Conservation (phyloP, 345 rosid species). For the Populus alba region DNA sequence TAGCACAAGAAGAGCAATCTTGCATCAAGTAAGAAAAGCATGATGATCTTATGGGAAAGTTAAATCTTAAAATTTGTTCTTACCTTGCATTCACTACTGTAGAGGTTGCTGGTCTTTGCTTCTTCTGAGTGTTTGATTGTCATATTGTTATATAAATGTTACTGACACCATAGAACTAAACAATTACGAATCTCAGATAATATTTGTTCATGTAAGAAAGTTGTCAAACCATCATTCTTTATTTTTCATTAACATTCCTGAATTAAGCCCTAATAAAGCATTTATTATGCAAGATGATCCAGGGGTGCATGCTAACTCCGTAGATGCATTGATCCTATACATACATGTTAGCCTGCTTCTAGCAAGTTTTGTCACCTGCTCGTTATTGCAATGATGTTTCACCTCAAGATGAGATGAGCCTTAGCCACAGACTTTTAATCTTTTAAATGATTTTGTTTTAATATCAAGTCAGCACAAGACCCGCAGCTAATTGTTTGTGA, state of each 20-base stretch:
- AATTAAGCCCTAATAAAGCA: background rate
- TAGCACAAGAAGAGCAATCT: slow-evolving; percentile 56
- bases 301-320: background rate
- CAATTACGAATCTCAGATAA: background rate
- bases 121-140: background rate
- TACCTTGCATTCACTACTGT: background rate
- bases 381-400: background rate
- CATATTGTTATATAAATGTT: background rate
- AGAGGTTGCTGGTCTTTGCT: background rate
- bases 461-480: background rate
- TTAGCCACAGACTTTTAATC: too few species aligned
- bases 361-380: background rate
- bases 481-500: background rate
- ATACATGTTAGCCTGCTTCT: background rate
- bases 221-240: background rate
- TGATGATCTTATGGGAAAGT: background rate
- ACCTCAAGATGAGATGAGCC: background rate
- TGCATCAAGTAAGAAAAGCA: slow-evolving; percentile 61
- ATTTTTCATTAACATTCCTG: background rate
- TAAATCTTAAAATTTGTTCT: background rate
- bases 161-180: background rate
- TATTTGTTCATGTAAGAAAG: background rate
- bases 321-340: background rate
- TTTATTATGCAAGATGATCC: background rate
- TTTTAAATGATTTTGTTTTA: background rate